Conservation (phyloP, 495 filamentous ascomycete genomes). For the Aspergillus wentii region DNA sequence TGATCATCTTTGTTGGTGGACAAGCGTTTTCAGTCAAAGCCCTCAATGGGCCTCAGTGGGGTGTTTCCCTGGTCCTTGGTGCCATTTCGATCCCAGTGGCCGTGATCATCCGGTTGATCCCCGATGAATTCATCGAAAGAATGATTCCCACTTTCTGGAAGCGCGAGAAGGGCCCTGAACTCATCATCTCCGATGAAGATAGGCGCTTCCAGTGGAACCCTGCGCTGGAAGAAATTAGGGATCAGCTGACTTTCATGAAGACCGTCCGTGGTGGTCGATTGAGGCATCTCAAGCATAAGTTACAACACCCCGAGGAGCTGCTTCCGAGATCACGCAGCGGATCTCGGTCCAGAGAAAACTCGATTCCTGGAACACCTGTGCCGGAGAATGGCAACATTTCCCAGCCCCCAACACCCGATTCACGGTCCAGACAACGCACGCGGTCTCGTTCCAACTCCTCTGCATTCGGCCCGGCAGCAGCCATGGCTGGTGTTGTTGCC, state of each 20-base stretch:
- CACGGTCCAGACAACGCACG: constrained; percentile 61
- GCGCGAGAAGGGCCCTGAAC: constrained; percentile 43
- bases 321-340: constrained; percentile 68
- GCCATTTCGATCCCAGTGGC: constrained; percentile 67
- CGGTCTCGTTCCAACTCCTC: constrained; percentile 85
- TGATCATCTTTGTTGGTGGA: constrained; percentile 77
- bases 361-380: constrained; percentile 63
- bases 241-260: constrained; percentile 73
- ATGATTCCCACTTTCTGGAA: constrained; percentile 50
- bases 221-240: constrained; percentile 62
- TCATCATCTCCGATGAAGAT: constrained; percentile 70
- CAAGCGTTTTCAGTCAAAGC: constrained; percentile 59
- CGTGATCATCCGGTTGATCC: constrained; percentile 67
- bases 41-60: constrained; percentile 68
- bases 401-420: constrained; percentile 61
- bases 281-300: constrained; percentile 77
- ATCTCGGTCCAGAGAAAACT: constrained; percentile 68
- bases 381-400: constrained; percentile 40
- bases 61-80: constrained; percentile 65
- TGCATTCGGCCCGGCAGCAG: constrained; percentile 76
- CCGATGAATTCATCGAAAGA: constrained; percentile 57
- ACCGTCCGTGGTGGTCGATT: constrained; percentile 78
- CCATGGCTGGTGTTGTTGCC: constrained; percentile 81
- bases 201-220: constrained; percentile 61
- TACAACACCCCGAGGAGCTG: constrained; percentile 74